Base-by-base conservation (phyloP, 495 filamentous ascomycete genomes). In the Saxophila tyrrhenica region DNA sequence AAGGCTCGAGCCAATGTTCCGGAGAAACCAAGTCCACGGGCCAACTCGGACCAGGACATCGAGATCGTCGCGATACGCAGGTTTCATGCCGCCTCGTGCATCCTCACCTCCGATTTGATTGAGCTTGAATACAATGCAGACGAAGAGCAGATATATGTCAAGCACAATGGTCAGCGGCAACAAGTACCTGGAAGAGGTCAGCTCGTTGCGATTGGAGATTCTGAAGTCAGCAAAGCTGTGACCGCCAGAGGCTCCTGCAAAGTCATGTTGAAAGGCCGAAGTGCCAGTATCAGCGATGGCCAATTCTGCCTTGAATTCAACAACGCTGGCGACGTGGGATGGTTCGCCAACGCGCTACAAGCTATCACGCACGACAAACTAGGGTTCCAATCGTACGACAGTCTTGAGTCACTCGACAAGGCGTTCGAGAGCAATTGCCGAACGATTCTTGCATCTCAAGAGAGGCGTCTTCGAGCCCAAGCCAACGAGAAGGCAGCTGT, bases 271-370 rank as follows among this genome's bases (percentile, higher is more conserved):
- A 35, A 3, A 3, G 55, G 58, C 15, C 25, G 48, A 8, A 23
- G 15, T 20, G 55, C 19, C 19, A 25, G 44, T 8, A 17, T 49
- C 41, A 60, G 53, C 38, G 32, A 52, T 25, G 54, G 58, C 1
- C 3, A 25, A 0, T 52, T 60, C 21, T 57, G 48, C 43, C 42
- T 60, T 22, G 39, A 39, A 13, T 52, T 57, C 20, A 8, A 23
- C 1, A 52, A 60, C 29, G 7, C 25, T 7, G 8, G 17, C 7
- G 41, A 21, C 17, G 41, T 44, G 16, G 7, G 3, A n/a, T 44
- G 41, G 41, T 44, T 44, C 41, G 19, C 19, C 13, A 13, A 35
- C 5, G 13, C 29, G 13, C 29, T 35, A 35, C 29, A 35, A 13
- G 13, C 29, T 5, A 35, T 35, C 29, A 7, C 29, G 29, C 5